Base-by-base conservation (phyloP, 331 rosid genomes). In the Arachis monticola region DNA sequence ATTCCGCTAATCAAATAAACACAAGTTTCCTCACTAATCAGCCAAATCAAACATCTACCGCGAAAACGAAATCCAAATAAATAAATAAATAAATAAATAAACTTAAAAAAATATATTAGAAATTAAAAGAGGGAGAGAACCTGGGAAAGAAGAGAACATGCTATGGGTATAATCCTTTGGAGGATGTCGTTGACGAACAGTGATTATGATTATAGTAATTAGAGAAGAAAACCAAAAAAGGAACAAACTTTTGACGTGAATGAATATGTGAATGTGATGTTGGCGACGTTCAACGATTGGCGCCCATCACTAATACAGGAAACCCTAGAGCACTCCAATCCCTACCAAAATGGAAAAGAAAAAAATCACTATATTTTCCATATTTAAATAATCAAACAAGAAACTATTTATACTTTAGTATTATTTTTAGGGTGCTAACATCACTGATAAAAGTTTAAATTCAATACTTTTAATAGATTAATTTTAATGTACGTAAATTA, bases 61-160 rank as follows among this genome's bases (percentile, higher is more conserved):
- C n/a, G 13, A 27, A 17, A 53, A 7, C n/a, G 3, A 17, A 60
- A 59, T 1, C 4, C 2, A 35, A 46, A 65, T 27, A 22, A 10
- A 12, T 1, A 7, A 45, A 32, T 0, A 10, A 58, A 11, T 2
- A 12, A 8, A 14, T 35, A 9, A 22, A 45, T 4, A 50, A 42
- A 0, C 30, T 27, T 27, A 27, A 27, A 27, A 27, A 27, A 27
- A 27, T 22, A 27, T 27, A 27, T 27, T 1, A 9, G 0, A 10
- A 11, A 48, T 53, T 53, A 5, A 35, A 45, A 42, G 14, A 42
- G 14, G 58, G 51, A 31, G 32, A 73, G 22, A 60, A 84, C 88
- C 85, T 77, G 78, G 1, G 70, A 55, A 64, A 75, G 17, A 73
- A 51, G 75, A 77, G 8, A 80, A 51, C 85, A 80, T 84, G 80